These are phyloP conservation scores for Dactylellina sp. DNA, from an alignment of 2,329 filamentous ascomycete species.

Conservation along the genomic window DNA sequence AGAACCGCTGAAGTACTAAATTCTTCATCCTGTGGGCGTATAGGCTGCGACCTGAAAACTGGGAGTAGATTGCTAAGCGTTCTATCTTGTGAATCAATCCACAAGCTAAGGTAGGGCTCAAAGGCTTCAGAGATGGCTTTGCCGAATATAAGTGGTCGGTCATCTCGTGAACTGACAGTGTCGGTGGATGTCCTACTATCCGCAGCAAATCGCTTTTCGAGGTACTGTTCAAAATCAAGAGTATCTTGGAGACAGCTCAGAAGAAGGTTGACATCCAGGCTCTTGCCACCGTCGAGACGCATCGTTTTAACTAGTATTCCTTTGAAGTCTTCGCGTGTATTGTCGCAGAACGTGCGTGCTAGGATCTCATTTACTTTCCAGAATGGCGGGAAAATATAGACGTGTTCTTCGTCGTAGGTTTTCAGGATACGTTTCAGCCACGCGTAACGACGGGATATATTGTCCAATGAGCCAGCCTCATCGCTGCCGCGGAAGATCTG, in stretches of 20 bases:
- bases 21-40: conserved; percentile 86
- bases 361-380: conserved; percentile 94
- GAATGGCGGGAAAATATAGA: conserved; percentile 82
- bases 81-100: conserved; percentile 96
- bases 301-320: conserved; percentile 89
- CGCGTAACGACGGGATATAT: conserved; percentile 91
- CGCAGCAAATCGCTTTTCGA: conserved; percentile 83
- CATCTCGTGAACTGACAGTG: conserved; percentile 82
- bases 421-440: conserved; percentile 98
- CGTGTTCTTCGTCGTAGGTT: conserved; percentile 93
- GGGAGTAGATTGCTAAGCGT: conserved; percentile 74
- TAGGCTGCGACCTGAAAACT: conserved; percentile 83
- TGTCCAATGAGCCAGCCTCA: conserved; percentile 94
- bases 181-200: conserved; percentile 84
- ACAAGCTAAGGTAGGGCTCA: conserved; percentile 94
- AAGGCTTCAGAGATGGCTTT: conserved; percentile 96
- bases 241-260: conserved; percentile 93
- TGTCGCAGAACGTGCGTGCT: conserved; percentile 92
- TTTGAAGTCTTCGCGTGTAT: conserved; percentile 94
- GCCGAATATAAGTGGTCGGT: conserved; percentile 80
- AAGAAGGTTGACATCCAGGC: conserved; percentile 88
- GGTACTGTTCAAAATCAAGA: conserved; percentile 91
- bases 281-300: conserved; percentile 79
- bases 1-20: conserved; percentile 89
- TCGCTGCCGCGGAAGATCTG: conserved; percentile 96